Percentiles rank a stretch among this genome's conserved stretches.
These are phyloP conservation scores for Aspergillus avenaceus DNA, from an alignment of 495 filamentous ascomycete species.

Conservation along the genomic window DNA sequence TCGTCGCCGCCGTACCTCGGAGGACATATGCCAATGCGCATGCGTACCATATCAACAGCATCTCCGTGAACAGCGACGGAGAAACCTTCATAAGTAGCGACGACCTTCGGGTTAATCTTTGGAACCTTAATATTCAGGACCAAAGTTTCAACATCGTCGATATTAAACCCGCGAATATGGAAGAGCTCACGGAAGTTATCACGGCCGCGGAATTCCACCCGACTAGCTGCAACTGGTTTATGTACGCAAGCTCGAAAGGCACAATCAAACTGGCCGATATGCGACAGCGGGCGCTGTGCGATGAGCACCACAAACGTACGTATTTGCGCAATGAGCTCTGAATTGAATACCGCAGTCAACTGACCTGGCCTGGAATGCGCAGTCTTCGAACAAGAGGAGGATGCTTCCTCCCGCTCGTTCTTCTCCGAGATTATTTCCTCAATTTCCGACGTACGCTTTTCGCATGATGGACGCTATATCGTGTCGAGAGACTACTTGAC, in stretches of 20 bases:
- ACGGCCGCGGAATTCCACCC: constrained; percentile 98
- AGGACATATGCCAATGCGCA: constrained; percentile 97
- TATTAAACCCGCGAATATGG: constrained; percentile 99
- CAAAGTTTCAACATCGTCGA: constrained; percentile 99
- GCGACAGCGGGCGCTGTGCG: constrained; percentile 92
- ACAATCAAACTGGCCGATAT: constrained; percentile 99
- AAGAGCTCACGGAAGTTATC: constrained; percentile 97
- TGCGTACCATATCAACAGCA: constrained; percentile 99
- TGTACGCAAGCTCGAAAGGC: constrained; percentile 99
- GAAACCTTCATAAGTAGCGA: constrained; percentile 99
- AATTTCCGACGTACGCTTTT: constrained; percentile 97
- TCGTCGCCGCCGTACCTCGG: constrained; percentile 92
- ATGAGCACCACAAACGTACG: constrained; percentile 92
- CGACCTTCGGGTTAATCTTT: constrained; percentile 94
- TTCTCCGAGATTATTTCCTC: constrained; percentile 99
- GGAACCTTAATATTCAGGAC: constrained; percentile 98
- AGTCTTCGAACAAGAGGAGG: constrained; percentile 99
- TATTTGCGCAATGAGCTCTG: constrained; percentile 5
- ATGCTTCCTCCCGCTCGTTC: constrained; percentile 97
- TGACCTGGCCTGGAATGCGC: constrained; percentile 11
- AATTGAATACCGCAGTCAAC: not conserved
- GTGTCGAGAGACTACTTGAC: constrained; percentile 96
- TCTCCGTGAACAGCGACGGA: constrained; percentile 98
- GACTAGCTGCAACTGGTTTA: constrained; percentile 98
- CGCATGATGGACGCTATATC: constrained; percentile 92